phyloP scores from a whole-genome alignment of 192 early-diverging fungal species.

The Paraglomus brasilianum region DNA sequence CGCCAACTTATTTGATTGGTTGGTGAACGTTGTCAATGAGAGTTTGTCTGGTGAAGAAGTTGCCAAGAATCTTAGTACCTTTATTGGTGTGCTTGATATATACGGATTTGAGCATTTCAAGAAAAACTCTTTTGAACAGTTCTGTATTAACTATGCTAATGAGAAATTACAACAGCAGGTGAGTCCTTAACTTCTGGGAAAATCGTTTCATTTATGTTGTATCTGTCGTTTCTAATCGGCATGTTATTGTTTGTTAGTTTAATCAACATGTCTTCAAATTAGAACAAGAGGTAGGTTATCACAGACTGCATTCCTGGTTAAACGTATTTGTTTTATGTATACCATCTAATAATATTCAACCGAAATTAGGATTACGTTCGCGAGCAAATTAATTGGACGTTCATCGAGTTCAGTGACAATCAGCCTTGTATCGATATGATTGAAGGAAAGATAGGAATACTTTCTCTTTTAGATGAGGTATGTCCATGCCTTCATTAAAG shows the following conservation, averaged over 20 bases:
- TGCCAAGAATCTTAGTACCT: constrained; percentile 46
- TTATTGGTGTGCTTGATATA: constrained; percentile 99
- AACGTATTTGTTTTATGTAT: neutral
- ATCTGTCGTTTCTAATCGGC: too few relatives aligned
- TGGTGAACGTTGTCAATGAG: constrained; percentile 86
- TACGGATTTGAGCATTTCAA: constrained; percentile 99
- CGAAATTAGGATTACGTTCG: constrained; percentile 75
- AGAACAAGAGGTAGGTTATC: constrained; percentile 73
- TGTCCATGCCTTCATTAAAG: constrained; percentile 35
- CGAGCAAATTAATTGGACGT: constrained; percentile 96
- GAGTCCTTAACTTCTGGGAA: constrained; percentile 6
- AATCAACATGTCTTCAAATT: constrained; percentile 99
- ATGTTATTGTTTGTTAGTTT: constrained; percentile 56
- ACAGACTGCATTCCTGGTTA: neutral
- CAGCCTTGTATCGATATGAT: constrained; percentile 98
- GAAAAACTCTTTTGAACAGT: constrained; percentile 99
- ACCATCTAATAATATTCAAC: neutral
- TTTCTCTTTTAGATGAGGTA: constrained; percentile 96
- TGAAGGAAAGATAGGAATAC: constrained; percentile 91
- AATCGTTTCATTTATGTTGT: neutral
- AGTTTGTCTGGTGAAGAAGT: constrained; percentile 67
- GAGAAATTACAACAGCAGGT: constrained; percentile 96
- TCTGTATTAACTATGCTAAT: constrained; percentile 97
- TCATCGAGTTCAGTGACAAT: constrained; percentile 99
- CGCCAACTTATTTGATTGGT: constrained; percentile 93